phyloP scores from a whole-genome alignment of 768 basidiomycete species.

The Dendrothele bispora region DNA sequence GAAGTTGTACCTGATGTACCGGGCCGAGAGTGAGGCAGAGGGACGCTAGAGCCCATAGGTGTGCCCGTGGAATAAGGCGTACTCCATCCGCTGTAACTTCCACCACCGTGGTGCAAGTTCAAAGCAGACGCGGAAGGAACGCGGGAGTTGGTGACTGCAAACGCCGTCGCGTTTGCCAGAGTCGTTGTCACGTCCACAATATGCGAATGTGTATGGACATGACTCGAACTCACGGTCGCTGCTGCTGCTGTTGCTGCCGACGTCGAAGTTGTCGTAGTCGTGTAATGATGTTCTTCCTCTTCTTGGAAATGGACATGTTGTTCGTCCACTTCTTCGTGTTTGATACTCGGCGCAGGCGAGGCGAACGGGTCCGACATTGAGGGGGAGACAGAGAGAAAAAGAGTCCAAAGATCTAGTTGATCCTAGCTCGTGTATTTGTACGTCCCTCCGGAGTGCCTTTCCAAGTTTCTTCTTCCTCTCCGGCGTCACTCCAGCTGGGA shows the following conservation, averaged over 20 bases:
- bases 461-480: no score
- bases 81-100: neutral
- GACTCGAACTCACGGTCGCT: neutral
- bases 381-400: neutral
- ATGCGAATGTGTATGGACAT: no score
- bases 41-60: neutral
- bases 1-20: neutral
- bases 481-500: no score
- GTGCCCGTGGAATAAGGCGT: neutral
- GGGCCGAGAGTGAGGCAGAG: neutral
- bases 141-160: neutral
- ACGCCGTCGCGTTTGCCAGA: constrained; percentile 5
- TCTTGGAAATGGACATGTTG: neutral
- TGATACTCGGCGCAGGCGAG: neutral
- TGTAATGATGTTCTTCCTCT: neutral
- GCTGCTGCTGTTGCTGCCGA: neutral
- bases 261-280: neutral
- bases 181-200: neutral
- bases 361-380: neutral
- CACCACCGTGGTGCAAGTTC: neutral
- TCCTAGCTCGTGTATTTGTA: no score
- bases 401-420: neutral
- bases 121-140: neutral
- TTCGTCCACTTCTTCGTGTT: neutral
- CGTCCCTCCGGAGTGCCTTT: no score